phyloP scores from a whole-genome alignment of 2,329 filamentous ascomycete genomes.

The Fusarium sp. region DNA sequence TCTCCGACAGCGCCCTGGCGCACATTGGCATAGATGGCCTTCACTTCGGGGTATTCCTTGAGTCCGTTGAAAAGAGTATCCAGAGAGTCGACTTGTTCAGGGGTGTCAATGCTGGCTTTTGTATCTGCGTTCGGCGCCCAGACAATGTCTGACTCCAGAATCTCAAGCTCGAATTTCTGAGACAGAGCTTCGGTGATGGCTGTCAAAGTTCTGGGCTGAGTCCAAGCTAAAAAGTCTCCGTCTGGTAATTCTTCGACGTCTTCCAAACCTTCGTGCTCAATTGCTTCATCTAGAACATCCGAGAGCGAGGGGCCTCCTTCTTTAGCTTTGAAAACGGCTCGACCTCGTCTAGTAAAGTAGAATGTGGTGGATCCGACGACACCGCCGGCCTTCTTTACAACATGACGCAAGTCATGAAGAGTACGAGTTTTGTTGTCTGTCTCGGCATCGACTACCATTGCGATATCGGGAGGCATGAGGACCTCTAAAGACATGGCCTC shows the following conservation, averaged over 20 bases:
- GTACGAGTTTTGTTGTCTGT: slow-evolving; percentile 84
- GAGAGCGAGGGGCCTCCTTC: slow-evolving; percentile 70
- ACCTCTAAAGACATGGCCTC: slow-evolving; percentile 84
- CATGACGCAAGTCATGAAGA: slow-evolving; percentile 77
- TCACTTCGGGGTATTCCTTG: slow-evolving; percentile 78
- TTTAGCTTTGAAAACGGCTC: slow-evolving; percentile 74
- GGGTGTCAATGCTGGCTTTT: slow-evolving; percentile 71
- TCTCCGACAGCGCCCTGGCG: slow-evolving; percentile 64
- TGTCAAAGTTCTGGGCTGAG: slow-evolving; percentile 52
- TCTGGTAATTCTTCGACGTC: slow-evolving; percentile 77
- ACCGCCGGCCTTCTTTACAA: slow-evolving; percentile 80
- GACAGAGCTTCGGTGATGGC: slow-evolving; percentile 64
- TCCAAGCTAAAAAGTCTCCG: slow-evolving; percentile 75
- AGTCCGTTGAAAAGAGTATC: slow-evolving; percentile 70
- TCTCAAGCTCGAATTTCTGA: slow-evolving; percentile 72
- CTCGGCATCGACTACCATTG: slow-evolving; percentile 85
- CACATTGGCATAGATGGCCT: slow-evolving; percentile 82
- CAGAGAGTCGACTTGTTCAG: slow-evolving; percentile 68
- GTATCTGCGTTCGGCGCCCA: slow-evolving; percentile 89
- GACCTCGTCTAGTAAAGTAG: slow-evolving; percentile 85
- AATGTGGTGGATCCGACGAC: slow-evolving; percentile 81
- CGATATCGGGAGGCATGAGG: slow-evolving; percentile 81
- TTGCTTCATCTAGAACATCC: slow-evolving; percentile 81
- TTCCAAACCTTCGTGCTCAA: slow-evolving; percentile 82
- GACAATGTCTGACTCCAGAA: slow-evolving; percentile 83